Percentiles rank a stretch among this genome's conserved stretches.
phyloP scores from a whole-genome alignment of 2,329 filamentous ascomycete species.

The Colletotrichum gigasporum region DNA sequence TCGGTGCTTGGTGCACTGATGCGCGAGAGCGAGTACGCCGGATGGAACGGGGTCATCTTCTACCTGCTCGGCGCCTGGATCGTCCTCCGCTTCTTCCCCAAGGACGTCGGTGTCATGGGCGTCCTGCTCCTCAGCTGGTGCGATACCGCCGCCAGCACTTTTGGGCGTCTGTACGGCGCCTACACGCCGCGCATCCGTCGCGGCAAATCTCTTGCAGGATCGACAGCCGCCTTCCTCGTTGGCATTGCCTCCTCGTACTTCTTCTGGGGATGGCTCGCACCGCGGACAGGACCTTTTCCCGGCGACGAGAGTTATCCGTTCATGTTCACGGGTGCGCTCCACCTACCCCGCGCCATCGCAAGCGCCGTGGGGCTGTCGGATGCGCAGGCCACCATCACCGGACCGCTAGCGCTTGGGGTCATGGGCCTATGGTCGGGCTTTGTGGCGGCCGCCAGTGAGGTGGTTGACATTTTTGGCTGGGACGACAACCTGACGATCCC shows the following conservation, averaged over 20 bases:
- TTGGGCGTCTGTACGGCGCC: constrained; percentile 87
- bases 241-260: constrained; percentile 84
- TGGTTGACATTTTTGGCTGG: constrained; percentile 90
- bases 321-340: constrained; percentile 82
- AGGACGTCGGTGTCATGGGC: constrained; percentile 90
- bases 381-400: constrained; percentile 70
- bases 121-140: constrained; percentile 96
- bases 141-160: constrained; percentile 95
- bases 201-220: constrained; percentile 93
- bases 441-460: constrained; percentile 87
- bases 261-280: constrained; percentile 90
- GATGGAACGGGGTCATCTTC: constrained; percentile 97
- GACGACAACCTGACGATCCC: constrained; percentile 99
- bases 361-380: constrained; percentile 69
- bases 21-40: constrained; percentile 93
- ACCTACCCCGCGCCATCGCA: constrained; percentile 70
- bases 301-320: constrained; percentile 77
- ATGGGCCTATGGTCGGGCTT: constrained; percentile 91
- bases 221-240: constrained; percentile 81
- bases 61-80: constrained; percentile 92
- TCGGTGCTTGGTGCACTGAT: constrained; percentile 86
- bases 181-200: constrained; percentile 87
- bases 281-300: constrained; percentile 70
- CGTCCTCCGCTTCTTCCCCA: constrained; percentile 87
- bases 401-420: constrained; percentile 77